Percentiles rank a stretch among this genome's conserved stretches.
These are phyloP conservation scores for Aquilaria agallochum DNA, from an alignment of 441 rosid species.

Conservation along the genomic window DNA sequence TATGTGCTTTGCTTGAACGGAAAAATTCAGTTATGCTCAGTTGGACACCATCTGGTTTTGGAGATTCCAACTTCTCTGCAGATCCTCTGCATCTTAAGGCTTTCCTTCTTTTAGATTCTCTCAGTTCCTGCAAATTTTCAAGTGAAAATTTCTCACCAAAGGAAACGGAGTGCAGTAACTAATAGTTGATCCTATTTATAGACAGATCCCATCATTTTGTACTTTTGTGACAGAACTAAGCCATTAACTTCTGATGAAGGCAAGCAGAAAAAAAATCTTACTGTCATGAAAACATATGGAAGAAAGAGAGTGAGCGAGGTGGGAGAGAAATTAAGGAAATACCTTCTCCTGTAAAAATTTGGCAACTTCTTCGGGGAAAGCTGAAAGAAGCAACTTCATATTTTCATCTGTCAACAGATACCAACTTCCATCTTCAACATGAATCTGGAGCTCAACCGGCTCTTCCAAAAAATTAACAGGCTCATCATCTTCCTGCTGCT, in stretches of 20 bases:
- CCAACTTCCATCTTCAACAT: constrained; percentile 43
- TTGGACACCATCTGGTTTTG: constrained; percentile 50
- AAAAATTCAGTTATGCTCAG: constrained; percentile 69
- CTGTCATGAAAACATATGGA: neutral
- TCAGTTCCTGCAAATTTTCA: constrained; percentile 45
- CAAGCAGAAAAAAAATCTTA: neutral
- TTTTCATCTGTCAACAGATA: constrained; percentile 74
- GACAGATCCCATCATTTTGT: too few species aligned
- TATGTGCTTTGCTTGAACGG: constrained; percentile 48
- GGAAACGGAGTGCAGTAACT: too few species aligned
- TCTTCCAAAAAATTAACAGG: constrained; percentile 47
- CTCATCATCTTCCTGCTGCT: constrained; percentile 47
- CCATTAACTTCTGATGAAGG: neutral
- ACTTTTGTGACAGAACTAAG: neutral
- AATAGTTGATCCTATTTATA: too few species aligned
- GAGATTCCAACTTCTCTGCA: constrained; percentile 23
- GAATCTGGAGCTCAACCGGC: constrained; percentile 37
- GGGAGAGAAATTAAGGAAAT: neutral
- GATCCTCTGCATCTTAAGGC: constrained; percentile 23
- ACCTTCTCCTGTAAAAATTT: constrained; percentile 70
- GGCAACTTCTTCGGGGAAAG: constrained; percentile 67
- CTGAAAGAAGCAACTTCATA: constrained; percentile 56
- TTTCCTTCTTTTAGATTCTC: constrained; percentile 46
- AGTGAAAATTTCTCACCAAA: too few species aligned
- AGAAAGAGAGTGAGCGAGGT: too few species aligned